phyloP scores from a whole-genome alignment of 2,329 filamentous ascomycete species.

The Cadophora malorum region DNA sequence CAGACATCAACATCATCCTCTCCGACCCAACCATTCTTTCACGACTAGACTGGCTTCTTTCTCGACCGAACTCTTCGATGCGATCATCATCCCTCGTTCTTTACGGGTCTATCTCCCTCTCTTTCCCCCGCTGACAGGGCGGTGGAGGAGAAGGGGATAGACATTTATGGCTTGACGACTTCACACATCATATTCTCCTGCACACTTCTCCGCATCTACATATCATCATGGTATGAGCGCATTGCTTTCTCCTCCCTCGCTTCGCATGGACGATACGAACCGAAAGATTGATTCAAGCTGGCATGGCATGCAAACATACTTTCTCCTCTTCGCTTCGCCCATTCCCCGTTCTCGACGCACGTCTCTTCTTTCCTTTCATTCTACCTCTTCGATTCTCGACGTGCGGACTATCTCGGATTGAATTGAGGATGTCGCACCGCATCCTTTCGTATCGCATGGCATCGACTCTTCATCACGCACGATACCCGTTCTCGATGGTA shows the following conservation, averaged over 20 bases:
- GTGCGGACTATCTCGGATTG: constrained; percentile 19
- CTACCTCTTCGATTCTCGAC: constrained; percentile 24
- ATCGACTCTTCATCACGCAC: background rate
- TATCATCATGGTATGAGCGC: constrained; percentile 1
- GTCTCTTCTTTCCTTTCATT: constrained; percentile 14
- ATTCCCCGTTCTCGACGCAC: constrained; percentile 37
- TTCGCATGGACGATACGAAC: background rate
- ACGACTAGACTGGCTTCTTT: background rate
- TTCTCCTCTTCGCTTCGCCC: constrained; percentile 31
- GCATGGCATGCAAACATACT: background rate
- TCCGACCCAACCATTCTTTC: background rate
- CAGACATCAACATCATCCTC: background rate
- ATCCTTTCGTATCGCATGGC: constrained; percentile 5
- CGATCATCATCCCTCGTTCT: constrained; percentile 36
- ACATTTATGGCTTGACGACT: constrained; percentile 39
- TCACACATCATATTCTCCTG: constrained; percentile 22
- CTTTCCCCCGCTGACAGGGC: background rate
- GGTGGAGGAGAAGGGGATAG: constrained; percentile 18
- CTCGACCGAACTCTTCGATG: constrained; percentile 32
- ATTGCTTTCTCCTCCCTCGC: background rate
- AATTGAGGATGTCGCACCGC: background rate
- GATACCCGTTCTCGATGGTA: too few relatives aligned
- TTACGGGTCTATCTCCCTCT: constrained; percentile 32
- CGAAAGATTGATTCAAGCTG: too few relatives aligned
- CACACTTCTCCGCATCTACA: constrained; percentile 18